A percentile compares a stretch with the other conserved stretches of the same genome.
Evolutionary conservation across 495 filamentous ascomycete species (phyloP).

Genomic region (Aspergillus leporis): DNA sequence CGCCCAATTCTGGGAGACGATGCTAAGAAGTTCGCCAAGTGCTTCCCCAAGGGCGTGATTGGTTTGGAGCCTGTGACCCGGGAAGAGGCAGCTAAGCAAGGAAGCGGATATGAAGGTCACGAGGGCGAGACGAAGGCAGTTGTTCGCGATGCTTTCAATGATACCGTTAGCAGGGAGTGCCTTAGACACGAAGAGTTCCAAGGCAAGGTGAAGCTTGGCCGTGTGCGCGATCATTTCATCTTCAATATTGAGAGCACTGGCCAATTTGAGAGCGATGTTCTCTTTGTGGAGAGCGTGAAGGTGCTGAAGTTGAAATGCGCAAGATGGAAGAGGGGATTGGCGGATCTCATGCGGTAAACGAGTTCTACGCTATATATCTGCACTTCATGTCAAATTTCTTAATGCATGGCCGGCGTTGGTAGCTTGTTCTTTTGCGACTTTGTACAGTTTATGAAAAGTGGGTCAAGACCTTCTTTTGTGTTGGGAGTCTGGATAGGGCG

Average conservation of each 20-base stretch:
- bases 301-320: conserved; percentile 78
- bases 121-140: conserved; percentile 78
- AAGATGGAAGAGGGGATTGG: conserved; percentile 62
- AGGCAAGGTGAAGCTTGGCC: conserved; percentile 89
- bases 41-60: conserved; percentile 91
- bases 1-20: conserved; percentile 81
- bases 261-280: conserved; percentile 84
- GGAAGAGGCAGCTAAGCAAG: conserved; percentile 60
- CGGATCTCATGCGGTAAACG: conserved; percentile 51
- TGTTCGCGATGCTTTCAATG: conserved; percentile 76
- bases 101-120: conserved; percentile 70
- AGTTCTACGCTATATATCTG: conserved; percentile 12
- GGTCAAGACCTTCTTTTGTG: conserved; percentile 38
- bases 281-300: conserved; percentile 86
- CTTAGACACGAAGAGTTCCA: conserved; percentile 91
- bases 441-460: conserved; percentile 47
- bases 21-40: conserved; percentile 84
- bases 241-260: conserved; percentile 93
- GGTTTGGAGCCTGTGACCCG: conserved; percentile 69
- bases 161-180: conserved; percentile 93
- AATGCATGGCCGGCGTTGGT: conserved; percentile 51
- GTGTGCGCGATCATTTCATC: conserved; percentile 93
- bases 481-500: conserved; percentile 37
- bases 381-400: conserved; percentile 25
- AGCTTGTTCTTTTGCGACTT: conserved; percentile 30